Evolutionary conservation across 176 grass and related monocot genomes (phyloP).

Genomic region (Bothriochloa decipiens): DNA sequence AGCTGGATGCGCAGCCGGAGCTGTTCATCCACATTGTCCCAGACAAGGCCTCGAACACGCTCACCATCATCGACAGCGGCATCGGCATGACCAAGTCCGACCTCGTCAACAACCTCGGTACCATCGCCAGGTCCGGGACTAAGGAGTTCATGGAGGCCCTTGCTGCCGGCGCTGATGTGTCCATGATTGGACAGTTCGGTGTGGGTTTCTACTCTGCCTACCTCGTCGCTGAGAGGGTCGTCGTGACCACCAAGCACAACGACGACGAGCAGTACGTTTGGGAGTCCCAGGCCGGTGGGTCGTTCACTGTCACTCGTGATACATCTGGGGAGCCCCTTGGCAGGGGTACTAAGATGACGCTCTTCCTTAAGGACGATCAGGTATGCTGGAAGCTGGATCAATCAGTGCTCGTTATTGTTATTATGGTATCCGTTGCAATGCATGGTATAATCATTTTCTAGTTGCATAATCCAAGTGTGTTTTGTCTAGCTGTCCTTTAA

Average conservation of each 20-base stretch:
- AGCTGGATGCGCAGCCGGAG: slow-evolving; percentile 94
- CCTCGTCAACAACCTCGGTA: slow-evolving; percentile 88
- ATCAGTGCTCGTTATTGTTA: too few species aligned
- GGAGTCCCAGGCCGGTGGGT: slow-evolving; percentile 94
- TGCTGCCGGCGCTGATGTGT: slow-evolving; percentile 88
- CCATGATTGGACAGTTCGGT: slow-evolving; percentile 96
- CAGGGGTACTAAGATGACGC: slow-evolving; percentile 85
- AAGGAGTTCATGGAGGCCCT: slow-evolving; percentile 98
- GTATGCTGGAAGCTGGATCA: too few species aligned
- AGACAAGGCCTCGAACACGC: slow-evolving; percentile 79
- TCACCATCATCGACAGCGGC: slow-evolving; percentile 82
- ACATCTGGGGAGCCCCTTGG: slow-evolving; percentile 74
- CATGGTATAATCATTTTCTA: too few species aligned
- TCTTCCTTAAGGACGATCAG: slow-evolving; percentile 80
- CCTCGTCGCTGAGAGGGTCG: slow-evolving; percentile 78
- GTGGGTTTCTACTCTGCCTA: slow-evolving; percentile 94
- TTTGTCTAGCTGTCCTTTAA: too few species aligned
- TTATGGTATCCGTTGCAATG: too few species aligned
- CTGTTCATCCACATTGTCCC: slow-evolving; percentile 91
- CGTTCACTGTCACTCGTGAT: slow-evolving; percentile 83
- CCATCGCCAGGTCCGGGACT: slow-evolving; percentile 83
- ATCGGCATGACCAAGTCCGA: slow-evolving; percentile 98
- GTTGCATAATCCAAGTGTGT: too few species aligned
- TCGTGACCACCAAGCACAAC: slow-evolving; percentile 84
- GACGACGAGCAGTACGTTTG: slow-evolving; percentile 96